Conservation (phyloP, 352 stramenopile genomes). For the Phytophthora sojae region DNA sequence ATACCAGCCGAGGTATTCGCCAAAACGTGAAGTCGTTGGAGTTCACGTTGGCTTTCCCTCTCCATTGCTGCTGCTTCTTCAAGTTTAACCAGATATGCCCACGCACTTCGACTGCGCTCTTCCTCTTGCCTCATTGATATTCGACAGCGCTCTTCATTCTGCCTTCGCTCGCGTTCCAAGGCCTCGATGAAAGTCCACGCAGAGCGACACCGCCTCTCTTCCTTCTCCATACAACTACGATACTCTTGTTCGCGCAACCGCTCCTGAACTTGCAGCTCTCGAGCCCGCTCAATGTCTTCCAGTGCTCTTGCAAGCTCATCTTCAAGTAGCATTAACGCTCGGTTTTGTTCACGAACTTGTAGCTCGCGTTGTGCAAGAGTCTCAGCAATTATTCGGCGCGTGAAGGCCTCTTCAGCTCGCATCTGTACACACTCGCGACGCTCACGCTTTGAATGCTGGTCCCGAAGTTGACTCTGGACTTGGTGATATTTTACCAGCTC, state of each 20-base stretch:
- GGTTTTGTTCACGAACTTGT: conserved; percentile 26
- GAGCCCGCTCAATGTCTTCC: conserved; percentile 10
- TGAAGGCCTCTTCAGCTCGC: conserved; percentile 54
- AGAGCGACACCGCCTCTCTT: conserved; percentile 19
- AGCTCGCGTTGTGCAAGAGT: conserved; percentile 25
- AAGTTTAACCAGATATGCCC: conserved; percentile 13
- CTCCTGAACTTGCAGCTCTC: conserved; percentile 10
- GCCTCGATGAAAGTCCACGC: conserved; percentile 14
- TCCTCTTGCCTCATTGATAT: conserved; percentile 29
- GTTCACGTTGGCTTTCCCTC: conserved; percentile 8
- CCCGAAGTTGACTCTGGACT: conserved; percentile 23
- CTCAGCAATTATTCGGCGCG: conserved; percentile 38
- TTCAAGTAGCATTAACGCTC: conserved; percentile 44
- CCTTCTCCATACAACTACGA: conserved; percentile 27
- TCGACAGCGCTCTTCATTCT: conserved; percentile 21
- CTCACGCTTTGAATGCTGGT: conserved; percentile 36
- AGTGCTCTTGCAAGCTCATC: conserved; percentile 24
- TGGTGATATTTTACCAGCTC: conserved; percentile 34
- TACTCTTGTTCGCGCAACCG: conserved; percentile 5
- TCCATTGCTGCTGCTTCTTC: conserved; percentile 9
- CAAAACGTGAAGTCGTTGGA: neutral
- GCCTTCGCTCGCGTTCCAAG: conserved; percentile 9
- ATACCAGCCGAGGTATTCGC: conserved; percentile 15
- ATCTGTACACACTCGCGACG: conserved; percentile 50
- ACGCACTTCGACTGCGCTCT: conserved; percentile 20